Conservation (phyloP, 192 early-diverging fungal genomes). For the Podila epigama region DNA sequence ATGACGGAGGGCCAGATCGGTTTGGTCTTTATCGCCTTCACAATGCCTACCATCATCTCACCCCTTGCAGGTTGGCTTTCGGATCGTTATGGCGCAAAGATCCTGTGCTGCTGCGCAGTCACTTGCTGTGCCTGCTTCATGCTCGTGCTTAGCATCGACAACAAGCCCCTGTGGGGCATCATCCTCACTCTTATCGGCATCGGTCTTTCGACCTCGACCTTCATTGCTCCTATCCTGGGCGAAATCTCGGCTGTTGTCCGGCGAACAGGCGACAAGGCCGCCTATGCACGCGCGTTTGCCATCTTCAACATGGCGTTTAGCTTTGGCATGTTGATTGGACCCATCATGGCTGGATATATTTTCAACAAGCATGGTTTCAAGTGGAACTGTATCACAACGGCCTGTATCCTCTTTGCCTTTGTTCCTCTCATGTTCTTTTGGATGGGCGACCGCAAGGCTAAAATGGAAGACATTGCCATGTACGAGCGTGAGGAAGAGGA, state of each 20-base stretch:
- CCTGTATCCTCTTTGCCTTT: slow-evolving; percentile 37
- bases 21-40: slow-evolving; percentile 75
- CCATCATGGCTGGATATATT: slow-evolving; percentile 64
- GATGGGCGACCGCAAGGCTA: slow-evolving; percentile 42
- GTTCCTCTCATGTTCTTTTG: slow-evolving; percentile 32
- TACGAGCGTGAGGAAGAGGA: slow-evolving; percentile 45
- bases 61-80: slow-evolving; percentile 67
- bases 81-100: slow-evolving; percentile 60
- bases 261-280: slow-evolving; percentile 61
- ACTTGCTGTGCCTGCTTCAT: slow-evolving; percentile 45
- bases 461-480: slow-evolving; percentile 45
- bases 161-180: slow-evolving; percentile 44
- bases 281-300: slow-evolving; percentile 69
- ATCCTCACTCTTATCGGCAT: slow-evolving; percentile 29
- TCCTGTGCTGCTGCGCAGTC: slow-evolving; percentile 53
- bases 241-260: slow-evolving; percentile 47
- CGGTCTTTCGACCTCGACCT: slow-evolving; percentile 33
- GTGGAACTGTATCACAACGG: slow-evolving; percentile 37
- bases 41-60: slow-evolving; percentile 70
- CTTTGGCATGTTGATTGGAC: slow-evolving; percentile 78
- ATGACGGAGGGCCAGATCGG: slow-evolving; percentile 57
- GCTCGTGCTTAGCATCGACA: slow-evolving; percentile 46
- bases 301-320: slow-evolving; percentile 81
- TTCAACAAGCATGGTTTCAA: slow-evolving; percentile 35
- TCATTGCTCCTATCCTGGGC: slow-evolving; percentile 42